Evolutionary conservation across 2,329 filamentous ascomycete genomes (phyloP).

Genomic region (Trichocomaceae sp.): DNA sequence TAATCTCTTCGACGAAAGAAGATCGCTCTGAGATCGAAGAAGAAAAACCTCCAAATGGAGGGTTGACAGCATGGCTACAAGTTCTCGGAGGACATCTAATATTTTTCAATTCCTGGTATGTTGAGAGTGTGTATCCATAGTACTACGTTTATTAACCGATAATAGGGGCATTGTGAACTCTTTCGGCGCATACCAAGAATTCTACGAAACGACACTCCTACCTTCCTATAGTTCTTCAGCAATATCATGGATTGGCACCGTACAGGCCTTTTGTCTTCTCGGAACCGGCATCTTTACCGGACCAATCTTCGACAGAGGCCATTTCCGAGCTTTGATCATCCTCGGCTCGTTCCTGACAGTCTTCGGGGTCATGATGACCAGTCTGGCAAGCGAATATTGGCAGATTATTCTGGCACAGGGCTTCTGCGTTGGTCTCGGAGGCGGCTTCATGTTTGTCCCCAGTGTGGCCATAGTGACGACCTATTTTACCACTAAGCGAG

Average conservation of each 20-base stretch:
- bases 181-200: conserved; percentile 46
- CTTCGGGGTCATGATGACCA: conserved; percentile 14
- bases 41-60: conserved; percentile 24
- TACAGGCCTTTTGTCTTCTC: conserved; percentile 44
- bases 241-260: conserved; percentile 45
- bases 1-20: no score
- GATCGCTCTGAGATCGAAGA: no score
- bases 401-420: conserved; percentile 7
- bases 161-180: conserved; percentile 36
- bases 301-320: conserved; percentile 44
- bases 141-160: not conserved
- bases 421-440: not conserved
- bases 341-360: conserved; percentile 37
- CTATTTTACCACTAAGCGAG: conserved; percentile 54
- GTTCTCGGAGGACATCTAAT: conserved; percentile 24
- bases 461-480: conserved; percentile 59
- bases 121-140: conserved; percentile 4
- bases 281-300: conserved; percentile 44
- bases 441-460: conserved; percentile 53
- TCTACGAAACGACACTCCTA: conserved; percentile 38
- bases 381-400: conserved; percentile 14
- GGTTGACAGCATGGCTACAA: conserved; percentile 26
- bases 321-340: conserved; percentile 35
- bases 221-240: conserved; percentile 31
- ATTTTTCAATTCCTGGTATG: conserved; percentile 26